Evolutionary conservation across 1,284 basidiomycete species (phyloP).

Genomic region (Meripilus lineatus): DNA sequence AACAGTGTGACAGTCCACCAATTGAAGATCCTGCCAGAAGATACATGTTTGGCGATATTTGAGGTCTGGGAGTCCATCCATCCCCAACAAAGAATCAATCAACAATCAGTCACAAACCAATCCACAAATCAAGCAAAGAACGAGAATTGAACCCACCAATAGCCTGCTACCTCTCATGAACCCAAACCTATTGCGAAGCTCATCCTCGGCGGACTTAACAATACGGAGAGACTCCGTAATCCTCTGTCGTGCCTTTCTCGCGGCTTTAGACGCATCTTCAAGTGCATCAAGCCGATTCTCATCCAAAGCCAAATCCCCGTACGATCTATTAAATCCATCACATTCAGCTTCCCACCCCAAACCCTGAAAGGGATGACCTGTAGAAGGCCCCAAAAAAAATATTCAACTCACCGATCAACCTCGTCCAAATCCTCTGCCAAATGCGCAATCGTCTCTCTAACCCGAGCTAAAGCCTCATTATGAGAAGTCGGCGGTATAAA

Average conservation of each 20-base stretch:
- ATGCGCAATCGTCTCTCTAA: slow-evolving; percentile 51
- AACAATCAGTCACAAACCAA: neutral
- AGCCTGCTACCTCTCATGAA: slow-evolving; percentile 31
- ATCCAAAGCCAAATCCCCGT: slow-evolving; percentile 32
- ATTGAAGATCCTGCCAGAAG: slow-evolving; percentile 20
- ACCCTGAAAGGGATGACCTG: neutral
- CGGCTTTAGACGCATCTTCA: slow-evolving; percentile 46
- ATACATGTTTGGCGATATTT: slow-evolving; percentile 8
- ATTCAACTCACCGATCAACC: slow-evolving; percentile 42
- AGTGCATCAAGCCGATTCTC: slow-evolving; percentile 45
- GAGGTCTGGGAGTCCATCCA: slow-evolving; percentile 2
- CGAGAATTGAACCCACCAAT: slow-evolving; percentile 23
- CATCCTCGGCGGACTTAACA: slow-evolving; percentile 27
- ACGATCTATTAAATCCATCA: slow-evolving; percentile 24
- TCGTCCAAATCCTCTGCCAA: slow-evolving; percentile 51
- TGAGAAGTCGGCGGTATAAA: slow-evolving; percentile 30
- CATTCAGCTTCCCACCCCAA: slow-evolving; percentile 4
- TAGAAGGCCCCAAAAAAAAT: slow-evolving; percentile 13
- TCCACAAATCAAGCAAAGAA: neutral
- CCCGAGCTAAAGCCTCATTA: slow-evolving; percentile 47
- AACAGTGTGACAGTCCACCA: slow-evolving; percentile 20
- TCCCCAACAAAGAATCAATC: neutral
- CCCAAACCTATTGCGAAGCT: slow-evolving; percentile 31
- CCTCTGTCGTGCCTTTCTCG: slow-evolving; percentile 43
- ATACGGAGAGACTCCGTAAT: slow-evolving; percentile 39